These are phyloP conservation scores for Nepenthes alata DNA, from an alignment of 179 eudicot genomes.

Conservation along the genomic window DNA sequence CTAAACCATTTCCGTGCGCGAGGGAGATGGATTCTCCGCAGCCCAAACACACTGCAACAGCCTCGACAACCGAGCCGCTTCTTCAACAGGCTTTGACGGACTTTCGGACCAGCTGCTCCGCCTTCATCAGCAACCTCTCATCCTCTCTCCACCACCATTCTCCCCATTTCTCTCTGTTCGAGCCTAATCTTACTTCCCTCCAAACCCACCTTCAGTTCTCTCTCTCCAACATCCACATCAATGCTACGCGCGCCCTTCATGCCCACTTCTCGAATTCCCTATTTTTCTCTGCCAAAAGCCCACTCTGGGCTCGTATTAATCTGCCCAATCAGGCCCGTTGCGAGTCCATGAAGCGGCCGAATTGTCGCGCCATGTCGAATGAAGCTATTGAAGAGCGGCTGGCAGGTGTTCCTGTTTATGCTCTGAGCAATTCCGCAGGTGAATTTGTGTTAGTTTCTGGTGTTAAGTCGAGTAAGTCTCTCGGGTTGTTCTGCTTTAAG, in stretches of 20 bases:
- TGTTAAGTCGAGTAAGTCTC: conserved; percentile 21
- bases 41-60: conserved; percentile 12
- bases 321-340: conserved; percentile 8
- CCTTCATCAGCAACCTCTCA: conserved; percentile 27
- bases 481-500: conserved; percentile 66
- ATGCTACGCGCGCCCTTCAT: conserved; percentile 9
- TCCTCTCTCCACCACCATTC: conserved; percentile 20
- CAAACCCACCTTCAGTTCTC: conserved; percentile 22
- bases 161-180: conserved; percentile 3
- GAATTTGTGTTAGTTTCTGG: conserved; percentile 77
- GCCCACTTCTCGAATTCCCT: conserved; percentile 12
- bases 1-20: background rate
- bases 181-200: conserved; percentile 8
- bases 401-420: conserved; percentile 71
- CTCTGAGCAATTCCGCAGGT: conserved; percentile 46
- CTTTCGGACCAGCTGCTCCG: conserved; percentile 7
- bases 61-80: conserved; percentile 1
- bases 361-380: conserved; percentile 17
- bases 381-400: conserved; percentile 66
- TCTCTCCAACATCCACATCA: conserved; percentile 20
- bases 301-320: conserved; percentile 30
- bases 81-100: conserved; percentile 33
- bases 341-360: background rate
- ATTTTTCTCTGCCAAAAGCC: conserved; percentile 11
- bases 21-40: conserved; percentile 13